Conservation (phyloP, 2,329 filamentous ascomycete genomes). For the Scytalidium lignicola region DNA sequence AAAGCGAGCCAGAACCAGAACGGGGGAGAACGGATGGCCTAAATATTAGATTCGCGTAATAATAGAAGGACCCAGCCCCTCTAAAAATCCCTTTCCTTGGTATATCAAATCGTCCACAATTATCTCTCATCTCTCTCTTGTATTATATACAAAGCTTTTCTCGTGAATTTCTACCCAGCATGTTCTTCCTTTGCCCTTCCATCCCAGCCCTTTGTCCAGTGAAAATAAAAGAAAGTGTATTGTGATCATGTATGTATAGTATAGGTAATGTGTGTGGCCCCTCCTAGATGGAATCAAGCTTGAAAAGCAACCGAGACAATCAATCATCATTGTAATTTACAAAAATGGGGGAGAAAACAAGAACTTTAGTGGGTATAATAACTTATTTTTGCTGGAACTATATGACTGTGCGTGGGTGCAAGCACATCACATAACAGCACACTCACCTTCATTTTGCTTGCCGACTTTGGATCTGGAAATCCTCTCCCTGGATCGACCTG, state of each 20-base stretch:
- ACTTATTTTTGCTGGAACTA: not conserved
- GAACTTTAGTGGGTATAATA: not conserved
- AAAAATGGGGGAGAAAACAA: not conserved
- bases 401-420: not conserved
- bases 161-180: too few species aligned
- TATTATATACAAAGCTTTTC: not conserved
- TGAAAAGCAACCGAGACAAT: not conserved
- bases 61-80: not conserved
- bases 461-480: constrained; percentile 78
- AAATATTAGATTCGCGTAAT: too few species aligned
- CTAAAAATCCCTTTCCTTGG: not conserved
- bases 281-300: not conserved
- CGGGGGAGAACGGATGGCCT: too few species aligned
- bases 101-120: not conserved
- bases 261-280: not conserved
- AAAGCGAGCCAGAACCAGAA: too few species aligned
- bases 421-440: constrained; percentile 65
- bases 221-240: not conserved
- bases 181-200: not conserved
- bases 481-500: constrained; percentile 65
- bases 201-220: not conserved
- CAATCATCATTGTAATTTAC: not conserved
- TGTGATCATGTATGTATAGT: too few species aligned
- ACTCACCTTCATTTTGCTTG: constrained; percentile 85
- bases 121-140: not conserved